Evolutionary conservation across 495 filamentous ascomycete genomes (phyloP).

Genomic region (Trichocladium antarcticum): DNA sequence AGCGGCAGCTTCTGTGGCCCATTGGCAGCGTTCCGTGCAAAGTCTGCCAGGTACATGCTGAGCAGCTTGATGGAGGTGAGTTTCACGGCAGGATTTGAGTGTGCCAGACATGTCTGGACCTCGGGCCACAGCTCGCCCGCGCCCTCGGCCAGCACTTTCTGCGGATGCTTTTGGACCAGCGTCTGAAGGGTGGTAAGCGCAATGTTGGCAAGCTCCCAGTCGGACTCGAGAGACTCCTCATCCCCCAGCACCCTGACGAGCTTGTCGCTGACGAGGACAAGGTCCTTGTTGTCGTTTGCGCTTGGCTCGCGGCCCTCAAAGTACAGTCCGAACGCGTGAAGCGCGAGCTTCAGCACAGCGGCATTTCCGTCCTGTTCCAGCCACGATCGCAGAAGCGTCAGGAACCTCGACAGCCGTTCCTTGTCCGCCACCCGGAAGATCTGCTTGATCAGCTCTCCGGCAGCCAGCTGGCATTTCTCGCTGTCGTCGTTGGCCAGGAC

Average conservation of each 20-base stretch:
- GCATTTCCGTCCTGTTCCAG: constrained; percentile 57
- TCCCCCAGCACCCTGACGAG: constrained; percentile 41
- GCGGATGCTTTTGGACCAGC: constrained; percentile 54
- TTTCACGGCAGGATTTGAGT: constrained; percentile 66
- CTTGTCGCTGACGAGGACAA: constrained; percentile 33
- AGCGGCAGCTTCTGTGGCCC: constrained; percentile 47
- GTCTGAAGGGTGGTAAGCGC: constrained; percentile 57
- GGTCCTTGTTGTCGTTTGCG: constrained; percentile 50
- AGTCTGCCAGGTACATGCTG: constrained; percentile 64
- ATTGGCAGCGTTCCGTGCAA: constrained; percentile 50
- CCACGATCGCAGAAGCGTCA: constrained; percentile 64
- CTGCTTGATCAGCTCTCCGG: constrained; percentile 64
- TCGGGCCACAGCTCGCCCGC: constrained; percentile 52
- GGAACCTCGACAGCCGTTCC: constrained; percentile 56
- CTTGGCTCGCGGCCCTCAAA: constrained; percentile 54
- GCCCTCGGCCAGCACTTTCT: constrained; percentile 45
- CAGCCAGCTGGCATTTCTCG: constrained; percentile 72
- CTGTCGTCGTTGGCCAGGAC: constrained; percentile 81
- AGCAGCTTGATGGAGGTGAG: constrained; percentile 64
- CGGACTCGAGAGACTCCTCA: constrained; percentile 37
- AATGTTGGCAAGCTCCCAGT: constrained; percentile 73
- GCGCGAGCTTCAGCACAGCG: constrained; percentile 55
- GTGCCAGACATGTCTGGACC: constrained; percentile 55
- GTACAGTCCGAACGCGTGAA: constrained; percentile 74
- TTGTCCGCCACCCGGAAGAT: constrained; percentile 68